Percentiles rank a stretch among this genome's conserved stretches.
Conservation (phyloP, 2,329 filamentous ascomycete genomes). For the Epichloe sibirici region DNA sequence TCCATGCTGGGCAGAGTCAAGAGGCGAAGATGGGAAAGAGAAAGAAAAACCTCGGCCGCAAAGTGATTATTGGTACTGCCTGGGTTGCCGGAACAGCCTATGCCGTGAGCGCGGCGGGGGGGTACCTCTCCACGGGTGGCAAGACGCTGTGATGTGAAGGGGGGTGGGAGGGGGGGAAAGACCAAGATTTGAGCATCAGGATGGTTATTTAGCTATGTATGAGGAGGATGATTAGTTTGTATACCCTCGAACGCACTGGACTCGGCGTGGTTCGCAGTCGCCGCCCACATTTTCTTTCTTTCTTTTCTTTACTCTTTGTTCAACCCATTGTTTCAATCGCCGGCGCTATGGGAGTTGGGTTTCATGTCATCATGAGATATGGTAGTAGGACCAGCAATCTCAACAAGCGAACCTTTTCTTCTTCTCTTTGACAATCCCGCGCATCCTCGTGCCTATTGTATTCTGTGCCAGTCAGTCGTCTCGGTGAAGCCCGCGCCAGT, state of each 20-base stretch:
- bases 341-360: not conserved
- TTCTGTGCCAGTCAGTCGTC: slow-evolving; percentile 2
- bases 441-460: too few relatives aligned
- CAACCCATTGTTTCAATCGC: not conserved
- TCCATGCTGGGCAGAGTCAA: slow-evolving; percentile 18
- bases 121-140: slow-evolving; percentile 41
- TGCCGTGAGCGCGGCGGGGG: slow-evolving; percentile 44
- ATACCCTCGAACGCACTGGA: slow-evolving; percentile 2
- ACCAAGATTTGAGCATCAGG: not conserved
- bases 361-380: not conserved
- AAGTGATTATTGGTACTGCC: slow-evolving; percentile 38
- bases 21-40: slow-evolving; percentile 24
- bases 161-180: not conserved
- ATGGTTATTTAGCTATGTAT: not conserved
- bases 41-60: slow-evolving; percentile 31
- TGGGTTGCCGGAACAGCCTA: slow-evolving; percentile 46
- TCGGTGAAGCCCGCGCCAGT: slow-evolving; percentile 32
- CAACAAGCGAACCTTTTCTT: not conserved
- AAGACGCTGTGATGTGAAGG: not conserved
- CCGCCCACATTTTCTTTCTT: not conserved
- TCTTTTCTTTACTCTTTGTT: not conserved
- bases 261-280: not conserved
- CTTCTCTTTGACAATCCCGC: not conserved
- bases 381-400: not conserved
- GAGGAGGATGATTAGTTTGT: slow-evolving; percentile 1